Base-by-base conservation (phyloP, 2,329 filamentous ascomycete genomes). In the Neopestalotiopsis clavispora region DNA sequence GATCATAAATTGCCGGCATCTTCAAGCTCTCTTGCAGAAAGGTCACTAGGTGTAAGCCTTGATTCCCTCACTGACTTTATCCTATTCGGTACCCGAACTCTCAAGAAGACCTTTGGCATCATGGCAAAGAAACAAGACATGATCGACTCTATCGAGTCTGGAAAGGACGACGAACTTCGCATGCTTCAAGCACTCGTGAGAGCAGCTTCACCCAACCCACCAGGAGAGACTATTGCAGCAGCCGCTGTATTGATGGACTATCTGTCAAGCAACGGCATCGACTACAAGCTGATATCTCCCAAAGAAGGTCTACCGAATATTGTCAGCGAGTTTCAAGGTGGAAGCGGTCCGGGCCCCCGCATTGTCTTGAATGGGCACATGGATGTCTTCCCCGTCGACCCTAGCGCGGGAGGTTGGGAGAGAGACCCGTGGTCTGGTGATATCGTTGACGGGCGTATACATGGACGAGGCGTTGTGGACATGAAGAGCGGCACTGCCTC, bases 401-500 rank as follows among this genome's bases (percentile, higher is more conserved):
- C 13, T 10, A 17, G 40, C 40, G 40, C 20, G n/a, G n/a, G 28
- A 13, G 61, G 42, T 14, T 64, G 61, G 61, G 23, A 45, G 6
- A 20, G 61, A 17, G 61, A 64, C 61, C 61, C 61, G 23, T 64
- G 38, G 38, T 64, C 61, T 12, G 61, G 61, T 7, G 61, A 64
- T 20, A 10, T 45, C 5, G 28, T 17, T 5, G 61, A 49, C 40
- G 61, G 61, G 4, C 61, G 40, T 38, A 17, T 64, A 6, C 61
- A 64, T 30, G 61, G 61, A 4, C 38, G 61, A 28, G 61, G 61
- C 34, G 61, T 64, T 14, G 61, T 64, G 1, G 61, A 64, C 28
- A 64, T 64, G 61, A 64, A 64, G 61, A 42, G 34, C 23, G 61
- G 61, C 40, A 64, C 40, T 9, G 61, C 61, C 5, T 64, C 61